Percentiles rank a stretch among this genome's conserved stretches.
These are phyloP conservation scores for Aspergillus sp. DNA, from an alignment of 2,329 filamentous ascomycete genomes.

Conservation along the genomic window DNA sequence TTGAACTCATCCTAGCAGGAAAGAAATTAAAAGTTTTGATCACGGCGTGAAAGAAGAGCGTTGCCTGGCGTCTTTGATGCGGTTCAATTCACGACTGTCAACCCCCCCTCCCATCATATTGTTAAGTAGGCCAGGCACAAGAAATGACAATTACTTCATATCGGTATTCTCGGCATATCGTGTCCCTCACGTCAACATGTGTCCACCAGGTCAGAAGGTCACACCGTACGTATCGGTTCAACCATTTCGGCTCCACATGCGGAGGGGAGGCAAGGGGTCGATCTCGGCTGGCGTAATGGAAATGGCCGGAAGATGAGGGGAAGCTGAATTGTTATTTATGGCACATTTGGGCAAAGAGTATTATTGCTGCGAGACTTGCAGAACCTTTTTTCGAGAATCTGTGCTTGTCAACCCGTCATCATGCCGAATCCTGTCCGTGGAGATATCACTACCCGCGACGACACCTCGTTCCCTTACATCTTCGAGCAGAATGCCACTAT, in stretches of 20 bases:
- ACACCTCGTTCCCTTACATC: constrained; percentile 40
- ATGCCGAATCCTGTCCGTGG: constrained; percentile 25
- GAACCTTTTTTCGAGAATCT: no score
- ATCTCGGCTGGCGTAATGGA: background rate
- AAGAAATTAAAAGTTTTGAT: background rate
- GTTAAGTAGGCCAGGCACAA: background rate
- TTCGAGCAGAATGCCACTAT: constrained; percentile 48
- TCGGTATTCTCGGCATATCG: background rate
- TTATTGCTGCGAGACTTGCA: no score
- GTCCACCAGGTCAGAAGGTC: no score
- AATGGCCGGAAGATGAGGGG: background rate
- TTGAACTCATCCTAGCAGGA: constrained; percentile 12
- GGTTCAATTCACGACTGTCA: background rate
- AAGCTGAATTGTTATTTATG: background rate
- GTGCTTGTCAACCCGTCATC: background rate
- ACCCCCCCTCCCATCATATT: background rate
- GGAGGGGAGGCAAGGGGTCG: constrained; percentile 3
- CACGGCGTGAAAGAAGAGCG: no score
- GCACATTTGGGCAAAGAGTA: no score
- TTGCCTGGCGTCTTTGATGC: no score
- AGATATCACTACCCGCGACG: constrained; percentile 28
- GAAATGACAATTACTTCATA: background rate
- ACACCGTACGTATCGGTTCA: constrained; percentile 2
- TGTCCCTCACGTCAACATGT: background rate
- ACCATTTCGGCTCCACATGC: constrained; percentile 24